Conservation (phyloP, 768 basidiomycete genomes). For the Cystofilobasidium ferigula region DNA sequence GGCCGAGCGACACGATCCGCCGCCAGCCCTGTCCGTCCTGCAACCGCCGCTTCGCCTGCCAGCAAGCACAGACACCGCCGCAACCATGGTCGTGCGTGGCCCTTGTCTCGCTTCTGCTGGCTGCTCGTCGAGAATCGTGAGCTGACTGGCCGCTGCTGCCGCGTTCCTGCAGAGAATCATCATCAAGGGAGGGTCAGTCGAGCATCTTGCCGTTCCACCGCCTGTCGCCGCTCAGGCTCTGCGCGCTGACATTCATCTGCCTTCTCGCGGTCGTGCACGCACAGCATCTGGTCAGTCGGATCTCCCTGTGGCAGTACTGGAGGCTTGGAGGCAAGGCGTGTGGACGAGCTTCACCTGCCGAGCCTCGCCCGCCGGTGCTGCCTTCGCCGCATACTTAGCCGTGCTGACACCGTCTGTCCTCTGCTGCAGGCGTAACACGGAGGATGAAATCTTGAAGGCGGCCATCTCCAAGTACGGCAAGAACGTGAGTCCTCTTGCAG, state of each 20-base stretch:
- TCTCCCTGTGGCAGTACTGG: too few relatives aligned
- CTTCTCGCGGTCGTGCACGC: too few relatives aligned
- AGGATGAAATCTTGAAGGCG: constrained; percentile 94
- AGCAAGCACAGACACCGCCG: neutral
- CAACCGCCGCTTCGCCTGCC: too few relatives aligned
- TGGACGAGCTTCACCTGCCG: too few relatives aligned
- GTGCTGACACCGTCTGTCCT: neutral
- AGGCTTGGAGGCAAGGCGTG: neutral
- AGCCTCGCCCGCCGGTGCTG: too few relatives aligned
- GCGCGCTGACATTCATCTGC: neutral
- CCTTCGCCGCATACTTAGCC: neutral
- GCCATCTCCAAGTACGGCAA: constrained; percentile 56
- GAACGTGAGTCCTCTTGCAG: constrained; percentile 33
- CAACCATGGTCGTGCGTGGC: constrained; percentile 4
- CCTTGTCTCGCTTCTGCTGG: neutral
- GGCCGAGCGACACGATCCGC: too few relatives aligned
- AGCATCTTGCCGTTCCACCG: neutral
- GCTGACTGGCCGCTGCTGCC: neutral
- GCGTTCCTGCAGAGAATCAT: constrained; percentile 17
- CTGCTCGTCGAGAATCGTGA: too few relatives aligned
- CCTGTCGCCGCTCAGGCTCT: neutral
- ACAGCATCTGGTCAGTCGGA: constrained; percentile 19
- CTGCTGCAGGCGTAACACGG: constrained; percentile 27
- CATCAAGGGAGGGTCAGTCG: constrained; percentile 27
- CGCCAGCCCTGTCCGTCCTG: too few relatives aligned